These are phyloP conservation scores for Plantago rigida DNA, from an alignment of 305 asterid species.

Conservation along the genomic window DNA sequence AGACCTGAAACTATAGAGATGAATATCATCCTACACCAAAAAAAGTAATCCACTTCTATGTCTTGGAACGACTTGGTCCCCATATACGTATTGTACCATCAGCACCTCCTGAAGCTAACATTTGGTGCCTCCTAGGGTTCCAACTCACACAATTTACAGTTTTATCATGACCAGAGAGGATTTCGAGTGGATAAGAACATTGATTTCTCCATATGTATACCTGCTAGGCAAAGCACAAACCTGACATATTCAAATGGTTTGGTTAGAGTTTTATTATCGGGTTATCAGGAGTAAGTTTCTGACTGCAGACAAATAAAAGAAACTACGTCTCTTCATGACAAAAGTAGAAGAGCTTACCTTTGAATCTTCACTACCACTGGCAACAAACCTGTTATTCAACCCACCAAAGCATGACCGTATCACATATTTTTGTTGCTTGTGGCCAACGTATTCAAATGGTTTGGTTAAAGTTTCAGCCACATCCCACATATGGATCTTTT, in stretches of 20 bases:
- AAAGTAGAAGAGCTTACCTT: slow-evolving; percentile 40
- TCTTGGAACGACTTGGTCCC: slow-evolving; percentile 50
- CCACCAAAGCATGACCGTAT: slow-evolving; percentile 96
- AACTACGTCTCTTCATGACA: neutral
- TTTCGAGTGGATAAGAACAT: slow-evolving; percentile 50
- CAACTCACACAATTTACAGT: slow-evolving; percentile 88
- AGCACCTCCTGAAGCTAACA: slow-evolving; percentile 90
- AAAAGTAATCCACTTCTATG: slow-evolving; percentile 21
- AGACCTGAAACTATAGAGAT: neutral
- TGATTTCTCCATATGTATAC: slow-evolving; percentile 75
- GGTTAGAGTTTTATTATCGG: neutral
- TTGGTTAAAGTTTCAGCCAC: slow-evolving; percentile 40
- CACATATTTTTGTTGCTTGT: slow-evolving; percentile 67
- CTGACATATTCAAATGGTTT: no score
- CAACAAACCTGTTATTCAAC: slow-evolving; percentile 55
- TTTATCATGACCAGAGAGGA: slow-evolving; percentile 64
- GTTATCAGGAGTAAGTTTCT: neutral
- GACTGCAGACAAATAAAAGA: neutral
- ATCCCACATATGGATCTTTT: slow-evolving; percentile 92
- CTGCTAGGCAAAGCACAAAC: slow-evolving; percentile 33
- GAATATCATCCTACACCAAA: slow-evolving; percentile 9
- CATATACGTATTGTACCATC: slow-evolving; percentile 83
- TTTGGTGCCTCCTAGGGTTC: slow-evolving; percentile 61
- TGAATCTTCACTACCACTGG: slow-evolving; percentile 92
- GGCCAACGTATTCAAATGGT: slow-evolving; percentile 64